Evolutionary conservation across 345 rosid genomes (phyloP).

Genomic region (Carallia pectinifolia): DNA sequence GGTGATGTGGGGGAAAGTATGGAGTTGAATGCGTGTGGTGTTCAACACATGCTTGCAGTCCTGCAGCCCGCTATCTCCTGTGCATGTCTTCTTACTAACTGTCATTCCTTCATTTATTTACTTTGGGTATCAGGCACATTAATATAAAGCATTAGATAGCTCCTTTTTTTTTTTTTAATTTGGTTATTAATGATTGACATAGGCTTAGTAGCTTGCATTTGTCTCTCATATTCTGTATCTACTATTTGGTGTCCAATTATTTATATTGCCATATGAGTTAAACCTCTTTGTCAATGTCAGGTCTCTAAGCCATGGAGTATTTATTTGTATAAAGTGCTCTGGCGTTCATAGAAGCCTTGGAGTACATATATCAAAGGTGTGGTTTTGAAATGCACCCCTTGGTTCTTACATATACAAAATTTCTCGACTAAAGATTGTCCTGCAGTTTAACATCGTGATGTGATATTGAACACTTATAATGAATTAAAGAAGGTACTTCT

Average conservation of each 20-base stretch:
- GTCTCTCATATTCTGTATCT: neutral
- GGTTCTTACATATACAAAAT: neutral
- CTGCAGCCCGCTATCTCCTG: no score
- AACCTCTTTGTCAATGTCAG: slow-evolving; percentile 44
- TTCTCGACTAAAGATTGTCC: no score
- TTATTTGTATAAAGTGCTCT: slow-evolving; percentile 96
- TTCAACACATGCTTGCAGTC: no score
- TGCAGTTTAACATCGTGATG: no score
- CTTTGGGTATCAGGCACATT: no score
- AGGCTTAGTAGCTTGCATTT: neutral
- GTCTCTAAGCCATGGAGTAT: slow-evolving; percentile 74
- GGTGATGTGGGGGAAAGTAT: no score
- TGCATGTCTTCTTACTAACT: neutral
- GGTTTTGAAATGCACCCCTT: slow-evolving; percentile 5
- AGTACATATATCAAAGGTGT: slow-evolving; percentile 91
- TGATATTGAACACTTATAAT: no score
- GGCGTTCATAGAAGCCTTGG: slow-evolving; percentile 99
- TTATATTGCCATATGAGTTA: slow-evolving; percentile 17
- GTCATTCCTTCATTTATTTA: neutral
- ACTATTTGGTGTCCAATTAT: neutral
- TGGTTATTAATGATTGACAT: neutral
- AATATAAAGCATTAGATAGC: neutral
- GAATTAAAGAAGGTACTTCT: no score
- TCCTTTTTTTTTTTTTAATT: neutral
- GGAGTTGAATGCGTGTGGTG: no score